A percentile compares a stretch with the other conserved stretches of the same genome.
These are phyloP conservation scores for Melanogaster broomeanus DNA, from an alignment of 768 basidiomycete genomes.

Conservation along the genomic window DNA sequence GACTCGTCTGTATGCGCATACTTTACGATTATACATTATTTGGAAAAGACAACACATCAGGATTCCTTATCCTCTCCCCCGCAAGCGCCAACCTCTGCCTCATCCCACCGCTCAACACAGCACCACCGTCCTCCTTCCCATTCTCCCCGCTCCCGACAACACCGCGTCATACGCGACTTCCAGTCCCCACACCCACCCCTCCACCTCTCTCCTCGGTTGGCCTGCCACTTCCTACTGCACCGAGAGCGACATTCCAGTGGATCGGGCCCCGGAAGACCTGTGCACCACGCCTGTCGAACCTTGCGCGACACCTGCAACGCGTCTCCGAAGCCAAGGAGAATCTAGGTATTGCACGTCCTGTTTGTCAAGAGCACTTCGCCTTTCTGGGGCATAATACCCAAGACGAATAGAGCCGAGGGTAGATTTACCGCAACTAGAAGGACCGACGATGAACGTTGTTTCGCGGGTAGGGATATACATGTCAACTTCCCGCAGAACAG, in stretches of 20 bases:
- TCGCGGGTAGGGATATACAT: conserved; percentile 73
- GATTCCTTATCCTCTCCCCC: conserved; percentile 80
- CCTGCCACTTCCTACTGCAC: conserved; percentile 51
- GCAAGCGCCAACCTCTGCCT: conserved; percentile 89
- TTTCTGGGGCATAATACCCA: conserved; percentile 69
- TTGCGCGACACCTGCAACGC: conserved; percentile 82
- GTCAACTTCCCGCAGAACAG: conserved; percentile 57
- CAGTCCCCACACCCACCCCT: conserved; percentile 84
- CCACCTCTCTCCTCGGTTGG: conserved; percentile 56
- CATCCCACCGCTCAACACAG: conserved; percentile 88
- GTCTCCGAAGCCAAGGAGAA: conserved; percentile 59
- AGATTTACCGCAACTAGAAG: conserved; percentile 78
- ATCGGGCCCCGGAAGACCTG: conserved; percentile 74
- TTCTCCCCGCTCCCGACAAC: conserved; percentile 51
- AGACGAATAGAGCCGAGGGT: conserved; percentile 67
- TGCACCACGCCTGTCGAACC: conserved; percentile 51
- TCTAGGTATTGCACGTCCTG: conserved; percentile 79
- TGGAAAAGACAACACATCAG: conserved; percentile 52
- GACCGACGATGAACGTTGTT: conserved; percentile 79
- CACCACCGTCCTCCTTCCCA: conserved; percentile 46
- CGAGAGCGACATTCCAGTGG: conserved; percentile 87
- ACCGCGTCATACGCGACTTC: conserved; percentile 87
- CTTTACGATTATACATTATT: not conserved
- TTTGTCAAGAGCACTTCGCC: conserved; percentile 81
- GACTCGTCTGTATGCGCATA: conserved; percentile 59